These are phyloP conservation scores for Ulota crispa DNA, from an alignment of 225 moss, liverwort and hornwort genomes.

Conservation along the genomic window DNA sequence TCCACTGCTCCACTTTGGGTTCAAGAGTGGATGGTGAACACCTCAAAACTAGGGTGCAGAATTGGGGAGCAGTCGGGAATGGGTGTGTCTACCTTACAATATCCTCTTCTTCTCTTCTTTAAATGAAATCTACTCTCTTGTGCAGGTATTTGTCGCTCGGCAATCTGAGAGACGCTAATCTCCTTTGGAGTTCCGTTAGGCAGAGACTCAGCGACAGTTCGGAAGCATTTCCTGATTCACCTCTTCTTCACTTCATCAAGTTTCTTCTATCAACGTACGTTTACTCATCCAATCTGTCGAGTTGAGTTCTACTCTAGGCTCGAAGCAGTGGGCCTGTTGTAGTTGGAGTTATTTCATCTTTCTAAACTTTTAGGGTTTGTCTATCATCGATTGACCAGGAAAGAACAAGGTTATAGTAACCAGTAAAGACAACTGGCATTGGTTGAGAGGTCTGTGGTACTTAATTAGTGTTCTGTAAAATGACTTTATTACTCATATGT, in stretches of 20 bases:
- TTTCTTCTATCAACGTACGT: slow-evolving; percentile 90
- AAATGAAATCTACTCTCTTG: background rate
- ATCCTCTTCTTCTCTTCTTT: background rate
- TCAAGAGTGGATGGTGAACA: too few species aligned
- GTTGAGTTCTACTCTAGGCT: background rate
- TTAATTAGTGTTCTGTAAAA: too few species aligned
- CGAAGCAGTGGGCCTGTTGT: background rate
- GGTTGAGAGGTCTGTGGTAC: too few species aligned
- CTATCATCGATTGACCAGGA: background rate
- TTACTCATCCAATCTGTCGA: background rate
- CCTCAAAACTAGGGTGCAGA: too few species aligned
- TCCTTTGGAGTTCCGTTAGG: slow-evolving; percentile 60
- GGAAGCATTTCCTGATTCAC: slow-evolving; percentile 74
- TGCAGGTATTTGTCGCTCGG: slow-evolving; percentile 88
- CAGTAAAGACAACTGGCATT: too few species aligned
- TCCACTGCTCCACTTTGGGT: too few species aligned
- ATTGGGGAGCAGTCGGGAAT: too few species aligned
- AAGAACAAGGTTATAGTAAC: too few species aligned
- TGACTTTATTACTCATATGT: too few species aligned
- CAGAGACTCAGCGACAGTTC: slow-evolving; percentile 38
- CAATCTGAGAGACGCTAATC: slow-evolving; percentile 82
- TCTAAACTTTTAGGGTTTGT: background rate
- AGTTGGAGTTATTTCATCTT: background rate
- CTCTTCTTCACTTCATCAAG: slow-evolving; percentile 77
- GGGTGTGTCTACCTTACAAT: too few species aligned